Base-by-base conservation (phyloP, 768 basidiomycete genomes). In the Leccinum uliginosum region DNA sequence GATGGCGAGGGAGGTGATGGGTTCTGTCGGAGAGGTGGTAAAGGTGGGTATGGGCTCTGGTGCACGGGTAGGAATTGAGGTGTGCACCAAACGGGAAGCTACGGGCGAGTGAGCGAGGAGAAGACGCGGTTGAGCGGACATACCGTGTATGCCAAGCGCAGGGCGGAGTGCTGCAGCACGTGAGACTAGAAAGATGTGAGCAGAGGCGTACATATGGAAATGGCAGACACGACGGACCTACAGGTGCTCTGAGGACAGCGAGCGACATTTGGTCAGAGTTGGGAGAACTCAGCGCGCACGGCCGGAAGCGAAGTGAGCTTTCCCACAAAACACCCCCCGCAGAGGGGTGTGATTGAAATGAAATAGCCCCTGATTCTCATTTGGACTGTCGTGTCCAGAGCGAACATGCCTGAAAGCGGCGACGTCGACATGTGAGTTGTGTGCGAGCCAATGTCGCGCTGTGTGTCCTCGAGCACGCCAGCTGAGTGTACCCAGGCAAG, bases 1-100 rank as follows among this genome's bases (percentile, higher is more conserved):
- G 67, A 87, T 81, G 11, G 93, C 93, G 50, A 93, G 73, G 14
- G 76, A 73, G 6, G 91, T 92, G 60, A 84, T 78, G 12, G 89
- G 88, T 58, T 81, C 78, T 0, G 75, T 62, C 0, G 76, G 59
- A 51, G 74, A 76, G 1, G 78, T 73, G 17, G 81, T 75, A 12
- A 73, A 75, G 45, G 78, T 74, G 14, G 82, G 71, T 47, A 75
- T 67, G 49, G 71, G 59, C 34, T 78, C 69, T 23, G 74, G 73
- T 46, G 77, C 73, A 12, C 75, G 77, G 12, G 69, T 67, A 51
- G 80, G 70, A 51, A 69, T 74, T 9, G 86, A 82, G 10, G 80
- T 72, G 64, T 87, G 85, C 21, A 91, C 65, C 43, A 77, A 77
- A 63, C 85, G 85, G 66, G 67, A 72, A 54, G 76, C 83, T 83